Percentiles rank a stretch among this genome's conserved stretches.
phyloP scores from a whole-genome alignment of 1,284 basidiomycete species.

The Leccinum subrobustum region DNA sequence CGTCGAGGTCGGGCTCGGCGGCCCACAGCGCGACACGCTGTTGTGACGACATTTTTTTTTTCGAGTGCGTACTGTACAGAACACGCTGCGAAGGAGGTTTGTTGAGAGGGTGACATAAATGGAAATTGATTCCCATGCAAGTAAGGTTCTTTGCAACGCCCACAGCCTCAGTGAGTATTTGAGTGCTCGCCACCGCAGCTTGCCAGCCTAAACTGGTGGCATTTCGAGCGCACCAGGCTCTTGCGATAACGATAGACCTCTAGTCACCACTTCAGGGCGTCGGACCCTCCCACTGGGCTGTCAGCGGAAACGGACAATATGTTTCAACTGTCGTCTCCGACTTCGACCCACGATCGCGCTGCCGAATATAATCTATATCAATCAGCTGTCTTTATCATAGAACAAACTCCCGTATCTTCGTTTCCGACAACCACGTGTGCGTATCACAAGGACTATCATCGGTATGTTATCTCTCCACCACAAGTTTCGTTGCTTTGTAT shows the following conservation, averaged over 20 bases:
- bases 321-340: not conserved
- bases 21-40: slow-evolving; percentile 69
- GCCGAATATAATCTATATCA: not conserved
- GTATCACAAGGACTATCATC: not conserved
- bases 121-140: slow-evolving; percentile 19
- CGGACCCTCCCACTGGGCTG: not conserved
- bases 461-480: not conserved
- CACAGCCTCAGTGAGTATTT: too few relatives aligned
- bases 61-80: not conserved
- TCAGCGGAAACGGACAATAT: not conserved
- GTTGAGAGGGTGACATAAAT: not conserved
- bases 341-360: not conserved
- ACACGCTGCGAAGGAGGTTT: too few relatives aligned
- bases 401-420: not conserved
- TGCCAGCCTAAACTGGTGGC: not conserved
- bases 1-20: slow-evolving; percentile 69
- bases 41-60: slow-evolving; percentile 39
- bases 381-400: not conserved
- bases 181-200: too few relatives aligned
- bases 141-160: not conserved
- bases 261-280: not conserved
- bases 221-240: not conserved
- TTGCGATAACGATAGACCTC: not conserved
- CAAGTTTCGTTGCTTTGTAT: not conserved
- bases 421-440: not conserved